Conservation (phyloP, 2,329 filamentous ascomycete species). For the Xenoacremonium recifei region DNA sequence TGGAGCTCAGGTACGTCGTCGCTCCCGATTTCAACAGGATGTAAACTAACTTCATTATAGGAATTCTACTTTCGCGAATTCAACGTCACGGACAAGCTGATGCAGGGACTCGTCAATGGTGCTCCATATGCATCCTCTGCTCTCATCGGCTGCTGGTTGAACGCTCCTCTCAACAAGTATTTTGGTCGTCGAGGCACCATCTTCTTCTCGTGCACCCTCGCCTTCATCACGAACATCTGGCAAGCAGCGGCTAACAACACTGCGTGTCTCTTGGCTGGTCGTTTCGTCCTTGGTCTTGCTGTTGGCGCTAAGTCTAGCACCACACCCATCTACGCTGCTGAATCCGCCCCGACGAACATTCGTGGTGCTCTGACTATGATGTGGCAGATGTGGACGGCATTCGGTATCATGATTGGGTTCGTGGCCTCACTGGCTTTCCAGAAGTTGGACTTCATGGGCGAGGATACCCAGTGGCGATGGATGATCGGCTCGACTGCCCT, state of each 20-base stretch:
- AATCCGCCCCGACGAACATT: constrained; percentile 64
- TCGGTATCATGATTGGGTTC: constrained; percentile 46
- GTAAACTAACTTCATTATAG: constrained; percentile 19
- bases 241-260: constrained; percentile 44
- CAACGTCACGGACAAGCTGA: constrained; percentile 29
- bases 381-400: constrained; percentile 51
- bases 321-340: constrained; percentile 71
- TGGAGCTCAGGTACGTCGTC: constrained; percentile 40
- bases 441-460: constrained; percentile 45
- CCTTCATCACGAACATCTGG: constrained; percentile 47
- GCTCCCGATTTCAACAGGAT: background rate
- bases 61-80: constrained; percentile 32
- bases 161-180: constrained; percentile 49
- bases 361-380: constrained; percentile 77
- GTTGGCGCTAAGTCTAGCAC: constrained; percentile 64
- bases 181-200: constrained; percentile 64
- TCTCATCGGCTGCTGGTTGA: constrained; percentile 38
- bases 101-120: constrained; percentile 53
- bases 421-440: constrained; percentile 51
- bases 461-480: constrained; percentile 50
- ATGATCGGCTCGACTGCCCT: constrained; percentile 59
- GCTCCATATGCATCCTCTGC: constrained; percentile 54
- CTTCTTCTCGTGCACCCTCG: constrained; percentile 57
- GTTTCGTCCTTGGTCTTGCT: constrained; percentile 66
- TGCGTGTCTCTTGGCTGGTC: constrained; percentile 59